A percentile compares a stretch with the other conserved stretches of the same genome.
Evolutionary conservation across 176 grass and related monocot species (phyloP).

Genomic region (Zizania latifolia): DNA sequence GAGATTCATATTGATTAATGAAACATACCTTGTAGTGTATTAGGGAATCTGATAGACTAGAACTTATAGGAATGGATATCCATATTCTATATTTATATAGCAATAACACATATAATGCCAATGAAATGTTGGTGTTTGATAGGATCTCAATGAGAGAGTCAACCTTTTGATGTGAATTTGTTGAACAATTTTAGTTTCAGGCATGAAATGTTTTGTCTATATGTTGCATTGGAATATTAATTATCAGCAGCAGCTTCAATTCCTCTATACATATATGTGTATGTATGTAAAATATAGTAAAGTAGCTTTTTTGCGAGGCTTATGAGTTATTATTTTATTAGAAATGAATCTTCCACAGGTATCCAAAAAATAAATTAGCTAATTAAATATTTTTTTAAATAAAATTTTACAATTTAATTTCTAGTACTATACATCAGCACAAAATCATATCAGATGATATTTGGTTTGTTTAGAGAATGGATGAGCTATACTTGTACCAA

Average conservation of each 20-base stretch:
- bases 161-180: not conserved
- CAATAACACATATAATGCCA: too few relatives aligned
- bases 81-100: too few relatives aligned
- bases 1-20: not conserved
- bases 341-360: not conserved
- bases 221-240: not conserved
- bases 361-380: too few relatives aligned
- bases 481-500: not conserved
- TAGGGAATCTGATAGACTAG: not conserved
- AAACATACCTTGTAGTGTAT: not conserved
- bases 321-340: not conserved
- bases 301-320: not conserved
- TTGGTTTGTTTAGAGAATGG: not conserved
- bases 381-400: too few relatives aligned
- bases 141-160: not conserved
- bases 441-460: not conserved
- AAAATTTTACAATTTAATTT: not conserved
- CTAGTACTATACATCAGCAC: not conserved
- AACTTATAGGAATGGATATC: too few relatives aligned
- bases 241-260: not conserved
- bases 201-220: not conserved
- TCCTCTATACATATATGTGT: not conserved
- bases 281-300: not conserved
- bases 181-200: not conserved
- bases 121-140: not conserved